Percentiles rank a stretch among this genome's conserved stretches.
Evolutionary conservation across 345 rosid species (phyloP).

Genomic region (Arabidopsis thaliana): TAIR10.1 NC_003076.8:26632001-26632500

Average conservation of each 20-base stretch:
- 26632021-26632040: too few species aligned
- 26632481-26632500: constrained; percentile 22
- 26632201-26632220: background rate
- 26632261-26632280: constrained; percentile 24
- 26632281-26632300: constrained; percentile 26
- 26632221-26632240: background rate
- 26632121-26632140: constrained; percentile 6
- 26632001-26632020: background rate
- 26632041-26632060: background rate
- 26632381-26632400: constrained; percentile 36
- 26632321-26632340: constrained; percentile 33
- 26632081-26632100: background rate
- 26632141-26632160: background rate
- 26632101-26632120: background rate
- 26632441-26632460: constrained; percentile 23
- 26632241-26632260: constrained; percentile 12
- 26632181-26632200: constrained; percentile 24
- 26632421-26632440: constrained; percentile 11
- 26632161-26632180: constrained; percentile 22
- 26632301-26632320: constrained; percentile 44
- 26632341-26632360: background rate
- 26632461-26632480: constrained; percentile 12
- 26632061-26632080: background rate
- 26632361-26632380: constrained; percentile 14
- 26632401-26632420: constrained; percentile 26